phyloP scores from a whole-genome alignment of 805 yeast genomes.

The Ogataea wickerhamii region DNA sequence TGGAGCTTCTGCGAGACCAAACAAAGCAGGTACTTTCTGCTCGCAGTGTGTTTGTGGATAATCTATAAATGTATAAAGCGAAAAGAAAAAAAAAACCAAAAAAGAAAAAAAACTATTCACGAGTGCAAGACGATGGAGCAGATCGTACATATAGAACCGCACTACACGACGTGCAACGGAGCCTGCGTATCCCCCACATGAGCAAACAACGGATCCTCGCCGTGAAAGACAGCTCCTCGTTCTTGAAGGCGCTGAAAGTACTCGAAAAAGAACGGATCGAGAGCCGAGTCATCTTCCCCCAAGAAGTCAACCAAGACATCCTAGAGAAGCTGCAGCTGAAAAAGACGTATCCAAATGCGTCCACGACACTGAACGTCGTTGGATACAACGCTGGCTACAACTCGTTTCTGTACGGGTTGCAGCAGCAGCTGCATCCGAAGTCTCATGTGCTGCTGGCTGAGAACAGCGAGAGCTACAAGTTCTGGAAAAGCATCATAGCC shows the following conservation, averaged over 20 bases:
- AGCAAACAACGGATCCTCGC: constrained; percentile 6
- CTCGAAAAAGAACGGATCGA: constrained; percentile 8
- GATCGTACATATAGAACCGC: no score
- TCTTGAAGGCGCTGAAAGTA: constrained; percentile 8
- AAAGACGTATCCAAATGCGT: constrained; percentile 33
- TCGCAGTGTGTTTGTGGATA: no score
- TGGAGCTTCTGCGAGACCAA: no score
- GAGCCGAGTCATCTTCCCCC: constrained; percentile 12
- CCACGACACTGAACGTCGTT: constrained; percentile 43
- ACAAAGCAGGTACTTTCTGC: no score
- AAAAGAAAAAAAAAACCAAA: no score
- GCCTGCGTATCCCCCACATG: no score
- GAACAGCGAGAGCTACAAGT: constrained; percentile 15
- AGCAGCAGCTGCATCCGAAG: constrained; percentile 56
- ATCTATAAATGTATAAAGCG: no score
- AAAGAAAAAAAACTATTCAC: no score
- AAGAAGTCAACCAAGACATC: constrained; percentile 28
- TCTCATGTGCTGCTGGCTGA: constrained; percentile 53
- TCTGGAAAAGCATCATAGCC: constrained; percentile 21
- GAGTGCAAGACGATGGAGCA: no score
- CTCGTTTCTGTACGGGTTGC: constrained; percentile 57
- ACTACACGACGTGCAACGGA: no score
- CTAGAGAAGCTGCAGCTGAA: constrained; percentile 45
- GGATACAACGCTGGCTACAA: constrained; percentile 63
- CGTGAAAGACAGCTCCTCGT: constrained; percentile 6